phyloP scores from a whole-genome alignment of 148 eudicot genomes.

The Salicornia ramosissima region DNA sequence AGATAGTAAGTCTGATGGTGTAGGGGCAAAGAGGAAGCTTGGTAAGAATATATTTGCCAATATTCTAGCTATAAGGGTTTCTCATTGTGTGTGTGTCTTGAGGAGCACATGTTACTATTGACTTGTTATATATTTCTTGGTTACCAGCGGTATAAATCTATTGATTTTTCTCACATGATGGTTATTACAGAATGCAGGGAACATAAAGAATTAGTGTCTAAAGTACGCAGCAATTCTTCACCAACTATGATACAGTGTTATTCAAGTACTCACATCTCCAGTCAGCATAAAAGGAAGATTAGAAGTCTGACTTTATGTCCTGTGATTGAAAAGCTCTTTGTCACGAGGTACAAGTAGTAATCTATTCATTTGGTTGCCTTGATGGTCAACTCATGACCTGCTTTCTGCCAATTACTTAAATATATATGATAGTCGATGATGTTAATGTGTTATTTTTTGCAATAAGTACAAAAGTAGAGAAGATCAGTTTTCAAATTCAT shows the following conservation, averaged over 20 bases:
- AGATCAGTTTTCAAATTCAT: neutral
- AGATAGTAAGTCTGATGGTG: slow-evolving; percentile 36
- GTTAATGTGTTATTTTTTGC: slow-evolving; percentile 7
- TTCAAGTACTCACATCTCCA: slow-evolving; percentile 47
- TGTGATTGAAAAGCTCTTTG: slow-evolving; percentile 65
- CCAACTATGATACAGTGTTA: slow-evolving; percentile 53
- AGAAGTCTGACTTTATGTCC: slow-evolving; percentile 83
- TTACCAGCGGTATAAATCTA: slow-evolving; percentile 1
- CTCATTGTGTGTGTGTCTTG: neutral
- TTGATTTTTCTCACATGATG: slow-evolving; percentile 17
- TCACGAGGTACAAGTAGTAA: slow-evolving; percentile 71
- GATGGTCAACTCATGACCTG: neutral
- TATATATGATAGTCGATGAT: no score
- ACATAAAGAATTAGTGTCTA: slow-evolving; percentile 60
- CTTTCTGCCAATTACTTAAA: neutral
- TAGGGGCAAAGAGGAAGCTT: slow-evolving; percentile 63
- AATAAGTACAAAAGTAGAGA: neutral
- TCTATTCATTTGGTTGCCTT: neutral
- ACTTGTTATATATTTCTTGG: slow-evolving; percentile 3
- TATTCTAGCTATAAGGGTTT: slow-evolving; percentile 14
- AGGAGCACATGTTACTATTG: neutral
- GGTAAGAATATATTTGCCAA: slow-evolving; percentile 37
- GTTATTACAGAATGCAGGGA: slow-evolving; percentile 54
- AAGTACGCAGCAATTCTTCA: slow-evolving; percentile 54
- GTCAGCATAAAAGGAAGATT: slow-evolving; percentile 94